Evolutionary conservation across 1,139 yeast species (phyloP).

Genomic region (Yamadazyma taylorii): DNA sequence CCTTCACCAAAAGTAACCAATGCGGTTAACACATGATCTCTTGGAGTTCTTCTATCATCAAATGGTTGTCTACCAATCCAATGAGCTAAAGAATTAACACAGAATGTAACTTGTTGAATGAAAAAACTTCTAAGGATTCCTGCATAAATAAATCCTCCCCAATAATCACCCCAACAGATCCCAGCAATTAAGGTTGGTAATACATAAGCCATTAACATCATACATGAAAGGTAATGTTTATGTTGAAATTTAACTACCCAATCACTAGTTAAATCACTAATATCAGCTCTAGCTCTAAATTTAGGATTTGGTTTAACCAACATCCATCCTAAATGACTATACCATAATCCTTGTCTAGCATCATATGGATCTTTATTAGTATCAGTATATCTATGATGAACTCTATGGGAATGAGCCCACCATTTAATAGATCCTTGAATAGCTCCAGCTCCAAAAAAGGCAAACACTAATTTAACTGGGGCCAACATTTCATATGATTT

Average conservation of each 20-base stretch:
- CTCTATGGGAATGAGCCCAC: conserved; percentile 98
- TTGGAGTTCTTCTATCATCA: conserved; percentile 95
- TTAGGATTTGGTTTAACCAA: conserved; percentile 89
- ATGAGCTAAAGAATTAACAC: conserved; percentile 97
- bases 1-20: conserved; percentile 98
- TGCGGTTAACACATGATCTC: conserved; percentile 94
- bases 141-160: conserved; percentile 91
- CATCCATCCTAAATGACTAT: conserved; percentile 98
- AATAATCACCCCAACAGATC: conserved; percentile 79
- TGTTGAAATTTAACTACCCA: conserved; percentile 93
- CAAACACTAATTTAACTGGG: conserved; percentile 72
- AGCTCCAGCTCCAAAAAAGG: conserved; percentile 91
- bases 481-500: conserved; percentile 75
- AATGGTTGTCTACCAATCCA: conserved; percentile 98
- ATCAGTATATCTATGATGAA: conserved; percentile 97
- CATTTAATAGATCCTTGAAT: conserved; percentile 97
- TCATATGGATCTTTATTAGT: conserved; percentile 96
- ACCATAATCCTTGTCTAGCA: conserved; percentile 95
- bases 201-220: conserved; percentile 66
- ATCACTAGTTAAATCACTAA: conserved; percentile 85
- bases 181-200: conserved; percentile 81
- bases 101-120: conserved; percentile 97
- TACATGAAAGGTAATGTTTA: conserved; percentile 75
- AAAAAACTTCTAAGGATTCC: conserved; percentile 80
- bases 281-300: conserved; percentile 94